Base-by-base conservation (phyloP, 164 flowering plant species). In the Annona squamosa region DNA sequence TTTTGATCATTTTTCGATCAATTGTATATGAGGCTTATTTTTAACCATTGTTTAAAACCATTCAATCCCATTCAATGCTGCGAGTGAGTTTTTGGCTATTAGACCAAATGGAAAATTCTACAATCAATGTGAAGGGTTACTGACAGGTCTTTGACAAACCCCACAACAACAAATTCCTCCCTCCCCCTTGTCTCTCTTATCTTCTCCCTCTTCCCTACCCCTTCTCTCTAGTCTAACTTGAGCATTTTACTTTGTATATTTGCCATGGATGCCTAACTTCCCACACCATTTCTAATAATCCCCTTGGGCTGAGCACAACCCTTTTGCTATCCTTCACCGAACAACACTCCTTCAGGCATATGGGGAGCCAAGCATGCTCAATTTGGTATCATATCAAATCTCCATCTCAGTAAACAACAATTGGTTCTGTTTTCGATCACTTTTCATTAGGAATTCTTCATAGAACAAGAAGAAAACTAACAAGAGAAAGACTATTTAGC, bases 361-460 rank as follows among this genome's bases (percentile, higher is more conserved):
- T 97, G 91, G 97, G 98, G 98, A 91, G 97, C 98, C 98, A 93
- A 97, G 98, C 98, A 93, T 84, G 84, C 87, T 89, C 94, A 86
- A 79, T 85, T 76, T 78, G 90, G 91, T 78, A 57, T 83, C 72
- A 76, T 89, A 75, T 79, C 89, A 69, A 88, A 89, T 86, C 84
- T 88, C 87, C 90, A 89, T 70, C 78, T 85, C 61, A 85, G 80
- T 76, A 86, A 86, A 79, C 86, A 79, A 81, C 88, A 81, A 81
- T 74, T 80, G 56, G 86, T 84, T 79, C 82, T 85, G 72, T 81
- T 85, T 78, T 76, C 84, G 1, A 63, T 76, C 12, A 73, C 86
- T 91, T 10, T 82, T 92, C 18, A 87, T 91, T 73, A 97, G 93
- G 47, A 87, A 73, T 73, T 80, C 90, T 42, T 72, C 63, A 72